Evolutionary conservation across 2,329 filamentous ascomycete genomes (phyloP).

Genomic region (Colletotrichum orchidophilum): DNA sequence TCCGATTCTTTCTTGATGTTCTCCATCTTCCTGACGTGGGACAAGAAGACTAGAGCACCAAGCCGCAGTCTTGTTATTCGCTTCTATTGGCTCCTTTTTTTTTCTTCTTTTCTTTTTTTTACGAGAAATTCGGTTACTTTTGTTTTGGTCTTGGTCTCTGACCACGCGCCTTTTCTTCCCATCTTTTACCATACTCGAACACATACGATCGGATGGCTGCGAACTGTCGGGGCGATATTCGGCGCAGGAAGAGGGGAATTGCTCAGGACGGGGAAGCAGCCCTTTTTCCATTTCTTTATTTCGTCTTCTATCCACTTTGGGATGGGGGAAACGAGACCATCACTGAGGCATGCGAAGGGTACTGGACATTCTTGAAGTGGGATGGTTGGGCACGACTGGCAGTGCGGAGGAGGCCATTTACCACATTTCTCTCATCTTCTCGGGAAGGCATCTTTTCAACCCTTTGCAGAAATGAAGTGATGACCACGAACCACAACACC

Average conservation of each 20-base stretch:
- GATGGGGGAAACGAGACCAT: background rate
- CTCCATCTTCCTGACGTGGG: slow-evolving; percentile 1
- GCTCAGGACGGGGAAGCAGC: background rate
- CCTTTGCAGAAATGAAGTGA: slow-evolving; percentile 34
- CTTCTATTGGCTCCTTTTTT: slow-evolving; percentile 15
- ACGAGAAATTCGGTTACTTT: background rate
- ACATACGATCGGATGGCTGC: slow-evolving; percentile 16
- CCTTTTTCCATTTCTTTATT: background rate
- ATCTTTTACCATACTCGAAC: slow-evolving; percentile 23
- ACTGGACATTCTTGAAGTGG: background rate
- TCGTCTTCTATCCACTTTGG: background rate
- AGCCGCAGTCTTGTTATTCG: slow-evolving; percentile 24
- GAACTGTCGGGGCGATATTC: slow-evolving; percentile 14
- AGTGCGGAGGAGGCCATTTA: slow-evolving; percentile 19
- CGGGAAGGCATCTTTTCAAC: slow-evolving; percentile 23
- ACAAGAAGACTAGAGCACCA: slow-evolving; percentile 21
- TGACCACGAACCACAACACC: slow-evolving; percentile 20
- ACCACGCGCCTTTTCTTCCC: background rate
- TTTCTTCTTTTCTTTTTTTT: background rate
- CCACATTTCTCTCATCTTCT: slow-evolving; percentile 18
- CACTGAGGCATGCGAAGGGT: background rate
- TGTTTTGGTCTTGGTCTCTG: background rate
- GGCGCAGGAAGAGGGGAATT: slow-evolving; percentile 16
- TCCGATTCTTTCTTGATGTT: slow-evolving; percentile 23
- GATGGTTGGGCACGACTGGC: background rate